Base-by-base conservation (phyloP, 257 asterid species). In the Rhazya stricta region DNA sequence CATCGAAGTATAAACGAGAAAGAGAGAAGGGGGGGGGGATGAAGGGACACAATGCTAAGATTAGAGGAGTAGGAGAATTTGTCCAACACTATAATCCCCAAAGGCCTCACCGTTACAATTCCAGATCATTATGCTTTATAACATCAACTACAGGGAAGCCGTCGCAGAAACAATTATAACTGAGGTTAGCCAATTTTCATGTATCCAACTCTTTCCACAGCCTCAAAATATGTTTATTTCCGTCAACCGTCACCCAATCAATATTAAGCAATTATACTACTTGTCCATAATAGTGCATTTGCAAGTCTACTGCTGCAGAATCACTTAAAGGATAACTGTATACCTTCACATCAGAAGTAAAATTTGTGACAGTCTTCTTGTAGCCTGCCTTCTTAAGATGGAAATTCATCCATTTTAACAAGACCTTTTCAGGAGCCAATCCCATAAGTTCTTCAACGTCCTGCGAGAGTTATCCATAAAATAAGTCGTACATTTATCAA, bases 401-500 rank as follows among this genome's bases (percentile, higher is more conserved):
- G 85, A 94, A 94, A 85, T 94, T 94, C 98, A 90, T 94, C 98
- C 98, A 94, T 78, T 88, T 94, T 76, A 91, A 83, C 60, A 94
- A 90, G 72, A 94, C 79, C 79, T 94, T 94, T 84, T 94, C 98
- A n/a, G 98, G 97, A 65, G 97, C 97, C 82, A 94, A 93, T 68
- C 96, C 97, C 90, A 94, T 81, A 57, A 94, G 96, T 87, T 94
- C 97, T 87, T 91, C 97, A 82, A 94, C 87, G 82, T 94, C 98
- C 98, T 94, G 88, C 86, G 83, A 77, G 77, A 58, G 78, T 76
- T 51, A 37, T 4, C 0, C 37, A 32, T 4, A 11, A 6, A 29
- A 3, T 30, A 6, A 46, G 27, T 36, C 25, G 39, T 41, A 10
- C 42, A 15, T 12, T 63, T 25, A 42, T 16, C 25, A 69, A 65